Evolutionary conservation across 176 grass and related monocot genomes (phyloP).

Genomic region (Zea luxurians): DNA sequence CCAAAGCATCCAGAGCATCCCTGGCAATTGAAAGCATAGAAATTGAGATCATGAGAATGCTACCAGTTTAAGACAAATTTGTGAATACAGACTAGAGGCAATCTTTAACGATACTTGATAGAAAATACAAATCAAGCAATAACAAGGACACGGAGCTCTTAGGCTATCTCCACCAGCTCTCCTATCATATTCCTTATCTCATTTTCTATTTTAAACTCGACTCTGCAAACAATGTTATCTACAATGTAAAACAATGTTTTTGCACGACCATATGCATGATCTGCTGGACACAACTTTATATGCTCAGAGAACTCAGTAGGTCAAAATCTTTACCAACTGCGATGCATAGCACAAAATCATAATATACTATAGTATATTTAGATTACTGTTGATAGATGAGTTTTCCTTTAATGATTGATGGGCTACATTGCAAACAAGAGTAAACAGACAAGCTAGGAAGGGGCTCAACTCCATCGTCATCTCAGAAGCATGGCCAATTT

Average conservation of each 20-base stretch:
- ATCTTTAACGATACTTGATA: not conserved
- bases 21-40: constrained; percentile 39
- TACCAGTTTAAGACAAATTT: not conserved
- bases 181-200: too few species aligned
- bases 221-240: too few species aligned
- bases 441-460: not conserved
- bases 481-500: not conserved
- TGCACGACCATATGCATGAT: too few species aligned
- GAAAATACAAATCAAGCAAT: not conserved
- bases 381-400: not conserved
- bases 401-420: not conserved
- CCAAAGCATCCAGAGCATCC: constrained; percentile 89
- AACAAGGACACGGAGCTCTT: not conserved
- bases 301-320: not conserved
- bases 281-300: not conserved
- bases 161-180: too few species aligned
- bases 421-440: not conserved
- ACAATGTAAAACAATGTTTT: too few species aligned
- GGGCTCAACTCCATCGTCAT: not conserved
- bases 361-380: not conserved
- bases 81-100: not conserved
- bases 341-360: not conserved
- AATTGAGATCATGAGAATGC: not conserved
- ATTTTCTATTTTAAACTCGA: too few species aligned
- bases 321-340: not conserved